phyloP scores from a whole-genome alignment of 352 stramenopile species.

The Pythium volutum region DNA sequence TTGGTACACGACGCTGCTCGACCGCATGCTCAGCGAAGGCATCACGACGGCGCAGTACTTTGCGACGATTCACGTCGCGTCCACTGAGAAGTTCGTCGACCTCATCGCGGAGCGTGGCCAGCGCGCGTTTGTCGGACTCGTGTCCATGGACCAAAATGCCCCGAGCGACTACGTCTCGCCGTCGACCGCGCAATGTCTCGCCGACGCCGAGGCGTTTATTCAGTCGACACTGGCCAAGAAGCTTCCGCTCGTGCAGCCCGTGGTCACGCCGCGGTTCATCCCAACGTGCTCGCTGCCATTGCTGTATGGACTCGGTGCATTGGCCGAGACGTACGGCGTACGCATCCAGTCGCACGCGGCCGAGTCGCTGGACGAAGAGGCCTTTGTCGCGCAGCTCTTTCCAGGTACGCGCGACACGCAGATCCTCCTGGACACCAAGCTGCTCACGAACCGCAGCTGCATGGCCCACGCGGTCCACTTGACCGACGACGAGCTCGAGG shows the following conservation, averaged over 20 bases:
- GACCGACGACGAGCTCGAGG: constrained; percentile 50
- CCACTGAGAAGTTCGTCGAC: constrained; percentile 79
- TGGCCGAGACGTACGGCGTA: constrained; percentile 63
- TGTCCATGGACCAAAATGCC: constrained; percentile 90
- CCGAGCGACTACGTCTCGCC: constrained; percentile 72
- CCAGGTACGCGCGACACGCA: constrained; percentile 58
- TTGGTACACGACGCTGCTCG: constrained; percentile 77
- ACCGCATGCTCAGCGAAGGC: constrained; percentile 67
- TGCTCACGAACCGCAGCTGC: constrained; percentile 68
- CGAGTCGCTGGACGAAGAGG: constrained; percentile 84
- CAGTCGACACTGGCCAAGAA: constrained; percentile 43
- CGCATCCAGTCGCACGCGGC: constrained; percentile 86
- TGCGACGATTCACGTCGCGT: constrained; percentile 78
- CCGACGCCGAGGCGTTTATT: constrained; percentile 77
- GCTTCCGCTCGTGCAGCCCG: constrained; percentile 60
- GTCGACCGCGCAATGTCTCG: constrained; percentile 47
- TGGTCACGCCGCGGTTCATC: constrained; percentile 90
- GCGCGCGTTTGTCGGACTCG: constrained; percentile 83
- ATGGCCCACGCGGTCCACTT: constrained; percentile 89
- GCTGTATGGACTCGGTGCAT: constrained; percentile 60
- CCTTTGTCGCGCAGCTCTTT: constrained; percentile 68
- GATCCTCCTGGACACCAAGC: constrained; percentile 60
- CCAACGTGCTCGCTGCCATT: constrained; percentile 85
- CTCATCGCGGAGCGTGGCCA: constrained; percentile 62
- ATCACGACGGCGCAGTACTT: constrained; percentile 92